Evolutionary conservation across 2,329 filamentous ascomycete species (phyloP), one percentile per base, ranked within the genome.

Genomic region (Kalmusia sp.): DNA sequence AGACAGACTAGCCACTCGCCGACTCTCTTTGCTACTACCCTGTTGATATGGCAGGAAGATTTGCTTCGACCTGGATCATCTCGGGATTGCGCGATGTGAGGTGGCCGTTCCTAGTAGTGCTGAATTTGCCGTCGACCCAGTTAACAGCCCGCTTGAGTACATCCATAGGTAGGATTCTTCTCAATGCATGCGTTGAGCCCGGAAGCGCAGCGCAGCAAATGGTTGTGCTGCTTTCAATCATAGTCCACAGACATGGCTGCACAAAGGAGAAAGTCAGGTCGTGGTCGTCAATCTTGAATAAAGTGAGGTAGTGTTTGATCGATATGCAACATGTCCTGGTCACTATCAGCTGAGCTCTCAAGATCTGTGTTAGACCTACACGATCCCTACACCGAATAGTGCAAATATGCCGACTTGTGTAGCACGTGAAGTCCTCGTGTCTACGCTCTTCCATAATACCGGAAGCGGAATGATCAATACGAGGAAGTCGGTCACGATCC

Each of bases 201-300:
- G 51, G 51, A 21, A 53, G 51, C 6, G 51, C 43, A 2, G 51
- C 44, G n/a, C 51, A 49, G 15, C 46, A 43, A 12, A 49, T 53
- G 6, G 44, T 53, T 15, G 51, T 44, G 24, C 28, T 44, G 15
- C 27, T 43, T 24, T 53, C 28, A 21, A 53, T 39, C 43, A 53
- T 53, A n/a, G 37, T 34, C 44, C 51, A 53, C 6, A 49, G 33
- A 15, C 8, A 6, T 6, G 44, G 30, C 24, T 53, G 11, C 7
- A 41, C 44, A 6, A 53, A 25, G 25, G 27, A 25, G 24, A 37
- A 49, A 28, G 44, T 53, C n/a, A 44, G 37, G 25, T 53, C 45
- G 1, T 37, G 4, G 11, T 49, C 15, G 17, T 49, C 21, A 8
- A 43, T 37, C 9, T 33, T 15, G 5, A 49, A 21, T 6, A 43